These are phyloP conservation scores for Pythium periplocum DNA, from an alignment of 352 stramenopile species.

Conservation along the genomic window DNA sequence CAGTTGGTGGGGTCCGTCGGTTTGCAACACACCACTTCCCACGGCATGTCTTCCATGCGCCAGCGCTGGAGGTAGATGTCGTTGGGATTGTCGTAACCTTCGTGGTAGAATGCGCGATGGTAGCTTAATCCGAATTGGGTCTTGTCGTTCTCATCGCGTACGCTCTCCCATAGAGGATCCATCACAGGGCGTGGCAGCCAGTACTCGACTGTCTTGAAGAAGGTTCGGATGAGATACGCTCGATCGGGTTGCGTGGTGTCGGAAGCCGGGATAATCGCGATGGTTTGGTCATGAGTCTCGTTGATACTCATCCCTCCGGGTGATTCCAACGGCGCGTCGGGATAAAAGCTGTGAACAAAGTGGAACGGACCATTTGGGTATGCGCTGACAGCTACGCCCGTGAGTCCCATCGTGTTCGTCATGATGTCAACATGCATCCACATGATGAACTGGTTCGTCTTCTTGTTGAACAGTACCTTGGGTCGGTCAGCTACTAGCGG, in stretches of 20 bases:
- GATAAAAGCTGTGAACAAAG: conserved; percentile 90
- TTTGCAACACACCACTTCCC: conserved; percentile 88
- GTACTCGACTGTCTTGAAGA: conserved; percentile 95
- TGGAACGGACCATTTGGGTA: conserved; percentile 92
- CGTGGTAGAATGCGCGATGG: conserved; percentile 92
- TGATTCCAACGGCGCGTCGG: conserved; percentile 80
- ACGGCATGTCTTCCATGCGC: conserved; percentile 92
- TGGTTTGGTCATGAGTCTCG: conserved; percentile 93
- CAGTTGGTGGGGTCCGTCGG: conserved; percentile 51
- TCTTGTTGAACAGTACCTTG: conserved; percentile 90
- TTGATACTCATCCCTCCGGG: conserved; percentile 82
- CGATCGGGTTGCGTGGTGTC: conserved; percentile 17
- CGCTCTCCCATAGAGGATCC: conserved; percentile 96
- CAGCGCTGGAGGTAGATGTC: conserved; percentile 97
- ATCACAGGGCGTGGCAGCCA: conserved; percentile 93
- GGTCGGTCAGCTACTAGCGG: conserved; percentile 77
- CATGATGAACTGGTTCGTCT: conserved; percentile 91
- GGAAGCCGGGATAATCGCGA: conserved; percentile 33
- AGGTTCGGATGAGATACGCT: conserved; percentile 91
- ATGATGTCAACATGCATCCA: conserved; percentile 94
- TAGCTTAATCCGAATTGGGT: conserved; percentile 94
- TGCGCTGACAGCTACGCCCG: conserved; percentile 81
- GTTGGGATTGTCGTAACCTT: conserved; percentile 94
- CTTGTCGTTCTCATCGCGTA: conserved; percentile 63
- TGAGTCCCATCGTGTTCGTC: conserved; percentile 84